Evolutionary conservation across 2,329 filamentous ascomycete genomes (phyloP).

Genomic region (Phaeoacremonium minimum): DNA sequence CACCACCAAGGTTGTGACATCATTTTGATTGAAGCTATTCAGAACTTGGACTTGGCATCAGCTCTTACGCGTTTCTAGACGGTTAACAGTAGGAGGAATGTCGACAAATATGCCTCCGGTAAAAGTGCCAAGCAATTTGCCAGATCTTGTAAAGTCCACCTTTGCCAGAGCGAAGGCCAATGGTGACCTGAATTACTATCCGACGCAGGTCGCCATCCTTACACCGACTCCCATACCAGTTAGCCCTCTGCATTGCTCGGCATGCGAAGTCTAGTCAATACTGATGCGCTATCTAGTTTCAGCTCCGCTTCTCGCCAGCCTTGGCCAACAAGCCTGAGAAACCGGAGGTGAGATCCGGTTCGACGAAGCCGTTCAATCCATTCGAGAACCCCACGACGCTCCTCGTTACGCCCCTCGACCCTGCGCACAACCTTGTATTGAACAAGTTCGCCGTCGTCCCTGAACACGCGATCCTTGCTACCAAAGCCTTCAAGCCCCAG

Average conservation of each 20-base stretch:
- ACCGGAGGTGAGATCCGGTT: conserved; percentile 12
- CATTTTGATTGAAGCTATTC: no score
- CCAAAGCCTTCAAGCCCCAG: conserved; percentile 59
- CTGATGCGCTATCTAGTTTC: conserved; percentile 64
- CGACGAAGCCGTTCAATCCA: conserved; percentile 48
- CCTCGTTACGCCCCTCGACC: conserved; percentile 44
- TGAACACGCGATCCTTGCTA: conserved; percentile 69
- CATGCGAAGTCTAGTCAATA: no score
- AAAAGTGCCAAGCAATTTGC: conserved; percentile 40
- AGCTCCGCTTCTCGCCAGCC: conserved; percentile 66
- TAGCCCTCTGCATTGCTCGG: no score
- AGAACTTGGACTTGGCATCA: no score
- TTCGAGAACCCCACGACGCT: conserved; percentile 56
- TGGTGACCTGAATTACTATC: conserved; percentile 49
- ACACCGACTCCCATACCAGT: conserved; percentile 38
- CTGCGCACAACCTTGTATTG: conserved; percentile 60
- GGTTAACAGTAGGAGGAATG: no score
- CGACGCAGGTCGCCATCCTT: conserved; percentile 47
- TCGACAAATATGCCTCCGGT: conserved; percentile 38
- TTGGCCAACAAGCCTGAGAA: conserved; percentile 63
- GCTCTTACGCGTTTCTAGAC: no score
- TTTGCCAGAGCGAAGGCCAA: conserved; percentile 42
- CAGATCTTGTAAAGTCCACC: conserved; percentile 42
- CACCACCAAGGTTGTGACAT: no score
- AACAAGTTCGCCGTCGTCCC: conserved; percentile 73